phyloP scores from a whole-genome alignment of 2,329 filamentous ascomycete species.

The Truncatella angustata region DNA sequence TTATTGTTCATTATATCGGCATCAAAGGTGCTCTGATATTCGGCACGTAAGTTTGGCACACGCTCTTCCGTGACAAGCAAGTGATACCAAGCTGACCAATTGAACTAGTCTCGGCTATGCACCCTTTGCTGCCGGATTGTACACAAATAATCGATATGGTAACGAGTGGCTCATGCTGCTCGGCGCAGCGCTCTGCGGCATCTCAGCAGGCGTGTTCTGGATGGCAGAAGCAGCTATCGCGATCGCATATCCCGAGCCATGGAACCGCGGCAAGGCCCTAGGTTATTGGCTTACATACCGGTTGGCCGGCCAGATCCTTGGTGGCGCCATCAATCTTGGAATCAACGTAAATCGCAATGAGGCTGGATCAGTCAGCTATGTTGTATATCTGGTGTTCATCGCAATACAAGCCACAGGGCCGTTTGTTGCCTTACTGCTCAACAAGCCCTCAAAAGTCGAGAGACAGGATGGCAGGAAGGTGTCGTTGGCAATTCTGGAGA shows the following conservation, averaged over 20 bases:
- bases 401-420: conserved; percentile 65
- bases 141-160: conserved; percentile 70
- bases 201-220: conserved; percentile 74
- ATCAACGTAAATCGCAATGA: conserved; percentile 57
- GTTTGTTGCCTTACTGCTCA: conserved; percentile 63
- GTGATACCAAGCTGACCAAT: background rate
- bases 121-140: conserved; percentile 68
- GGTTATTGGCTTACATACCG: conserved; percentile 65
- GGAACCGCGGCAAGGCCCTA: conserved; percentile 62
- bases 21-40: conserved; percentile 71
- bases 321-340: conserved; percentile 69
- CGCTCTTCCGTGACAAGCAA: too few relatives aligned
- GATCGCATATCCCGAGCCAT: conserved; percentile 69
- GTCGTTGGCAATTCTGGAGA: conserved; percentile 53
- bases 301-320: conserved; percentile 65
- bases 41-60: conserved; percentile 52
- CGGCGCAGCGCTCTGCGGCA: conserved; percentile 66
- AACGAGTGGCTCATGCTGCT: conserved; percentile 67
- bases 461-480: conserved; percentile 64
- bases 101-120: conserved; percentile 59
- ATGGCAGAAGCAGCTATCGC: conserved; percentile 73
- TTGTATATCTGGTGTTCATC: conserved; percentile 69
- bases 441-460: conserved; percentile 59
- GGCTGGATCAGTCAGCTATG: conserved; percentile 66
- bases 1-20: conserved; percentile 64